These are phyloP conservation scores for Ceratonia siliqua DNA, from an alignment of 306 rosid genomes.

Conservation along the genomic window DNA sequence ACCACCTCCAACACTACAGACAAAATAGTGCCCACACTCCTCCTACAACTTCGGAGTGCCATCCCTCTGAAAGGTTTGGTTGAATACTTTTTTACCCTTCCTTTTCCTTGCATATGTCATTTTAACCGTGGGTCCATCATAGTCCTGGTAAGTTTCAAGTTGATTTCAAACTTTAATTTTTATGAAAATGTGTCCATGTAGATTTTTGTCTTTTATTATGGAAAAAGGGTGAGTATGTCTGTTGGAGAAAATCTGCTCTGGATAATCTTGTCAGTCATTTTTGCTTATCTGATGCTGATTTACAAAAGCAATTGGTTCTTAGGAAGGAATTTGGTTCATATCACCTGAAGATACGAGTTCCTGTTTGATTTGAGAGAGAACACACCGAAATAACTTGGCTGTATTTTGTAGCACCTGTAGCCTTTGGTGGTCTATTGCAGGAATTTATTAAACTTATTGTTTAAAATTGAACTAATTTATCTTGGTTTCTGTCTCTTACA, in stretches of 20 bases:
- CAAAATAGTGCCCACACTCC: too few relatives aligned
- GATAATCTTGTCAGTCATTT: background rate
- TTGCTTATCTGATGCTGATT: conserved; percentile 30
- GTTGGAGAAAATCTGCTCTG: conserved; percentile 21
- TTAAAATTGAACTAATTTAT: background rate
- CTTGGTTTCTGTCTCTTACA: conserved; percentile 28
- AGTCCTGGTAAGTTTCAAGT: background rate
- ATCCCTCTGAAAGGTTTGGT: too few relatives aligned
- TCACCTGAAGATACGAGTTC: conserved; percentile 18
- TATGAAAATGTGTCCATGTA: background rate
- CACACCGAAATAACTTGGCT: conserved; percentile 1
- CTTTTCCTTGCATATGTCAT: too few relatives aligned
- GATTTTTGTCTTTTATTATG: conserved; percentile 17
- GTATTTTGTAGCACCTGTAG: conserved; percentile 17
- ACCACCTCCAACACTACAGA: too few relatives aligned
- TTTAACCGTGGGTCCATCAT: too few relatives aligned
- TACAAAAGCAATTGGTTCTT: conserved; percentile 12
- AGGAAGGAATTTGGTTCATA: conserved; percentile 1
- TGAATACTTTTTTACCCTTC: too few relatives aligned
- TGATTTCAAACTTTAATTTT: conserved; percentile 1
- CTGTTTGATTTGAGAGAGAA: conserved; percentile 18
- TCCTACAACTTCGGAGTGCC: too few relatives aligned
- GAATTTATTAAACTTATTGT: conserved; percentile 13
- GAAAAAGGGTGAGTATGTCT: background rate
- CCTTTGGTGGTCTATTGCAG: conserved; percentile 27